Conservation (phyloP, 768 basidiomycete species). For the Crepidotus variabilis region DNA sequence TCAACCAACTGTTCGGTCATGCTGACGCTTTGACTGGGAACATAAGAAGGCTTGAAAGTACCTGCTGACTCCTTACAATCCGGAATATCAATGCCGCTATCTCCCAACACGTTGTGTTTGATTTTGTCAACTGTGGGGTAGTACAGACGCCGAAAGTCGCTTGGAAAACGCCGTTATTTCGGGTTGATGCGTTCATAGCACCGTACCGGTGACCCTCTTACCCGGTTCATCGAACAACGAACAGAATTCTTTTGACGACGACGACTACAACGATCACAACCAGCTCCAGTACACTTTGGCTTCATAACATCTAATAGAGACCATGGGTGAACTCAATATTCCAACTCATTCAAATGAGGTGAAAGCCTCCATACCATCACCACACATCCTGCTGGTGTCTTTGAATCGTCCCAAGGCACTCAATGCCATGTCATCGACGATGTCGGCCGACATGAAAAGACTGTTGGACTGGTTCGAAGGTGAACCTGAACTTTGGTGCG, state of each 20-base stretch:
- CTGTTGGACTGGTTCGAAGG: slow-evolving; percentile 73
- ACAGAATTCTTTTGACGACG: too few relatives aligned
- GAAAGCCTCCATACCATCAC: slow-evolving; percentile 32
- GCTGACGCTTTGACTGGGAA: background rate
- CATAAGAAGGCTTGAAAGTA: background rate
- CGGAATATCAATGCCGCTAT: background rate
- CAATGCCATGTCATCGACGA: slow-evolving; percentile 69
- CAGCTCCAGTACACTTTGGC: too few relatives aligned
- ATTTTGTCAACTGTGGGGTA: background rate
- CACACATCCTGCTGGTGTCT: slow-evolving; percentile 36
- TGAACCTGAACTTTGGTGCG: slow-evolving; percentile 69
- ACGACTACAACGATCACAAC: too few relatives aligned
- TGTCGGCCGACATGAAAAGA: slow-evolving; percentile 47
- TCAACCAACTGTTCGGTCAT: background rate
- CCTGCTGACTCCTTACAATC: background rate
- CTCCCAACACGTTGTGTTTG: background rate
- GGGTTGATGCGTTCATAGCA: background rate
- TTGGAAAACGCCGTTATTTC: background rate
- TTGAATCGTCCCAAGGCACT: slow-evolving; percentile 65
- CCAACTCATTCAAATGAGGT: slow-evolving; percentile 33
- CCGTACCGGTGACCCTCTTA: background rate
- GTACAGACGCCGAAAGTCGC: background rate
- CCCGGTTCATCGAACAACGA: too few relatives aligned
- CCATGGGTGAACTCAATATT: slow-evolving; percentile 10
- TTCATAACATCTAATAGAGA: too few relatives aligned